phyloP scores from a whole-genome alignment of 176 grass and related monocot genomes.

The Alloteropsis semialata region DNA sequence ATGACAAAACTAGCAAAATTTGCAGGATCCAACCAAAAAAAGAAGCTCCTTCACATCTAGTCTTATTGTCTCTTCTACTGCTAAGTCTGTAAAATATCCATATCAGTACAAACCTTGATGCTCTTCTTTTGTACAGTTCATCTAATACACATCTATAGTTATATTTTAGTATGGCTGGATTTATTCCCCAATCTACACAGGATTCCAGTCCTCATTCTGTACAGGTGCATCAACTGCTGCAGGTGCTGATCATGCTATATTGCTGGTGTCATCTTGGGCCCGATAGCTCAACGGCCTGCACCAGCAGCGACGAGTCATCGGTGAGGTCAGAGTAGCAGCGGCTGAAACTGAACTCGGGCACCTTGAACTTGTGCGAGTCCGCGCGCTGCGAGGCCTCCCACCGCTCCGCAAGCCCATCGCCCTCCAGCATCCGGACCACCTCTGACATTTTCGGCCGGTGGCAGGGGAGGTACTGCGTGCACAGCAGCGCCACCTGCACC shows the following conservation, averaged over 20 bases:
- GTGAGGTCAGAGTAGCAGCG: constrained; percentile 79
- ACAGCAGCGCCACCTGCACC: constrained; percentile 86
- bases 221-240: constrained; percentile 27
- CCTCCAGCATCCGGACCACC: constrained; percentile 92
- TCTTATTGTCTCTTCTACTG: constrained; percentile 14
- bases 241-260: background rate
- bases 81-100: constrained; percentile 20
- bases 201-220: constrained; percentile 22
- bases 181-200: constrained; percentile 40
- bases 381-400: constrained; percentile 85
- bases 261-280: constrained; percentile 62
- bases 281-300: constrained; percentile 92
- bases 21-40: background rate
- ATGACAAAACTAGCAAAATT: background rate
- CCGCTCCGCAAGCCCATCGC: constrained; percentile 83
- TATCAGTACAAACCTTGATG: constrained; percentile 16
- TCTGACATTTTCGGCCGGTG: constrained; percentile 92
- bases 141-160: constrained; percentile 35
- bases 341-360: constrained; percentile 73
- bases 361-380: constrained; percentile 61
- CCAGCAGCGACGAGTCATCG: constrained; percentile 85
- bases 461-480: constrained; percentile 81
- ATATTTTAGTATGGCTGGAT: constrained; percentile 21
- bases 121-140: constrained; percentile 36
- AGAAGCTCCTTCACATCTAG: background rate